A percentile compares a stretch with the other conserved stretches of the same genome.
Conservation (phyloP, 768 basidiomycete species). For the Scleroderma citrinum region DNA sequence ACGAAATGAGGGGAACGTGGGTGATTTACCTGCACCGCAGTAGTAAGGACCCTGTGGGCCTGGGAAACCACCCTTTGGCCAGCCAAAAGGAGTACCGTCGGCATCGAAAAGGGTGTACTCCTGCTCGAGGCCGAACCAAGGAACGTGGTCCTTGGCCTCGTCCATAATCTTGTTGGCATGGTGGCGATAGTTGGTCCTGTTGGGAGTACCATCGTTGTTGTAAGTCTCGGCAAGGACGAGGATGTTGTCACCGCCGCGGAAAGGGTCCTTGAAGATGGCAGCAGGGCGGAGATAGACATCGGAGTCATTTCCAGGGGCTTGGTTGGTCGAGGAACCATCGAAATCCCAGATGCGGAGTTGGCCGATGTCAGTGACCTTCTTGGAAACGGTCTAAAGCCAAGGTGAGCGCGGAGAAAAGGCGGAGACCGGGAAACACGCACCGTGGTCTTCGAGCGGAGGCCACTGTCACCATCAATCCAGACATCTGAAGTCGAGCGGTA, state of each 20-base stretch:
- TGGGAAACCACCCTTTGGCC: slow-evolving; percentile 99
- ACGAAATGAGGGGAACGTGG: no score
- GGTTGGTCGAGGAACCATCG: slow-evolving; percentile 96
- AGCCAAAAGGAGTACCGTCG: slow-evolving; percentile 87
- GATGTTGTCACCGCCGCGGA: slow-evolving; percentile 98
- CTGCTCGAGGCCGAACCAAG: slow-evolving; percentile 99
- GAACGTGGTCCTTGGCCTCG: slow-evolving; percentile 66
- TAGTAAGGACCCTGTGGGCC: slow-evolving; percentile 99
- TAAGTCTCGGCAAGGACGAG: slow-evolving; percentile 95
- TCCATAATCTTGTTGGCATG: slow-evolving; percentile 96
- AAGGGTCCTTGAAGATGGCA: slow-evolving; percentile 97
- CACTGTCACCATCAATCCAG: slow-evolving; percentile 96
- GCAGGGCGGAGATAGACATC: slow-evolving; percentile 98
- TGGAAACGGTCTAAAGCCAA: slow-evolving; percentile 65
- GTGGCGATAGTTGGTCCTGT: slow-evolving; percentile 93
- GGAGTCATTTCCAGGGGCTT: slow-evolving; percentile 92
- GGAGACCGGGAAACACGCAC: slow-evolving; percentile 37
- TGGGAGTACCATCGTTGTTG: slow-evolving; percentile 98
- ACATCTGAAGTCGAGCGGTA: slow-evolving; percentile 57
- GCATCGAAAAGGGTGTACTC: slow-evolving; percentile 97
- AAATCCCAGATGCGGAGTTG: slow-evolving; percentile 99
- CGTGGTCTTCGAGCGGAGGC: slow-evolving; percentile 94
- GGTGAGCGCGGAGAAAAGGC: not conserved
- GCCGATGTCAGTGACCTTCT: slow-evolving; percentile 81
- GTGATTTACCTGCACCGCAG: slow-evolving; percentile 86